phyloP scores from a whole-genome alignment of 805 yeast genomes.

The Lipomyces oligophaga region DNA sequence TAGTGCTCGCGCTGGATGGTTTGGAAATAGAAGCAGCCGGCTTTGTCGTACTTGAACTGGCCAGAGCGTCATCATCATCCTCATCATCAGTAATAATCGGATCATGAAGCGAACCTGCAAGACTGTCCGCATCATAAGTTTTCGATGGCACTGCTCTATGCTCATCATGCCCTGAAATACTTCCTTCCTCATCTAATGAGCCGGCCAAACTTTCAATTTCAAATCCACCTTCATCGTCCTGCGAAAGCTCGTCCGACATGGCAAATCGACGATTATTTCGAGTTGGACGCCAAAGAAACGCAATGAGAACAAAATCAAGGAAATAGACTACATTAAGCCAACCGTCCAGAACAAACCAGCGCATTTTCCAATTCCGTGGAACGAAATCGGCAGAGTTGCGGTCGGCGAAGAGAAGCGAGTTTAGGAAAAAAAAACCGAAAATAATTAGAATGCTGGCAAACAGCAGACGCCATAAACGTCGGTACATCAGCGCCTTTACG shows the following conservation, averaged over 20 bases:
- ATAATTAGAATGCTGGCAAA: slow-evolving; percentile 67
- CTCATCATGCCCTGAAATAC: neutral
- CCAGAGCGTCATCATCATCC: slow-evolving; percentile 10
- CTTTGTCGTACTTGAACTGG: no score
- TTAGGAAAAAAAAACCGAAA: slow-evolving; percentile 64
- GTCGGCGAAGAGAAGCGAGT: slow-evolving; percentile 66
- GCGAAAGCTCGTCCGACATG: slow-evolving; percentile 80
- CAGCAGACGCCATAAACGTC: slow-evolving; percentile 67
- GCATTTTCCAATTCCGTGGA: slow-evolving; percentile 86
- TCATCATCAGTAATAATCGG: slow-evolving; percentile 5
- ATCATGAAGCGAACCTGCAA: slow-evolving; percentile 18
- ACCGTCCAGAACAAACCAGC: slow-evolving; percentile 84
- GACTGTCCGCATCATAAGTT: slow-evolving; percentile 16
- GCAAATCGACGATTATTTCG: slow-evolving; percentile 93
- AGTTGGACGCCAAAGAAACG: slow-evolving; percentile 96
- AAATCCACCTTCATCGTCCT: slow-evolving; percentile 71
- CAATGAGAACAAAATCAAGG: slow-evolving; percentile 73
- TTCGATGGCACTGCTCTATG: slow-evolving; percentile 11
- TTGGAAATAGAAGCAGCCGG: no score
- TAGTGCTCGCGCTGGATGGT: no score
- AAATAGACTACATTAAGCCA: slow-evolving; percentile 93
- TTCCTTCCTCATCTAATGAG: slow-evolving; percentile 24
- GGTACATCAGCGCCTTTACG: slow-evolving; percentile 85
- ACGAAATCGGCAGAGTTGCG: slow-evolving; percentile 72
- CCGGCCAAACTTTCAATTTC: slow-evolving; percentile 46